phyloP scores from a whole-genome alignment of 75 land plant species.

The Selaginella tamariscina region DNA sequence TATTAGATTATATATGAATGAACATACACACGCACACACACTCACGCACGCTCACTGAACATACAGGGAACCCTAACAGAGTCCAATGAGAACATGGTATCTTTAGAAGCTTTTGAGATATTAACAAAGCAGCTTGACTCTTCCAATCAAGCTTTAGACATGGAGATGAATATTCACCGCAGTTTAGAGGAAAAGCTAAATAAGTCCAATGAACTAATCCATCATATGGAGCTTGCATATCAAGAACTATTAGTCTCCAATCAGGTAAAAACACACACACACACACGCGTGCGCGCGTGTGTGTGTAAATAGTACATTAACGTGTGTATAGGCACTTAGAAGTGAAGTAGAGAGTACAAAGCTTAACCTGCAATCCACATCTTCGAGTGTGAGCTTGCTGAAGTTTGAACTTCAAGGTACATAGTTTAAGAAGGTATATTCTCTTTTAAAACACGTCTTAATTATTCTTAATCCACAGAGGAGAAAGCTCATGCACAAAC shows the following conservation, averaged over 20 bases:
- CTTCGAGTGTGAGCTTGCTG: slow-evolving; percentile 1
- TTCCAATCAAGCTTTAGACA: neutral
- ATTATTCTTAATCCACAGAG: neutral
- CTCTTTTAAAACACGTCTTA: neutral
- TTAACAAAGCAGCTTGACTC: neutral
- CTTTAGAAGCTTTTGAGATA: neutral
- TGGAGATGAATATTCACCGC: neutral
- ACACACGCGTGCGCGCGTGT: too few species aligned
- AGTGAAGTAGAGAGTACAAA: neutral
- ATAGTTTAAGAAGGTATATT: too few species aligned
- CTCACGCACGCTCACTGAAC: too few species aligned
- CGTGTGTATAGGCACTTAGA: too few species aligned
- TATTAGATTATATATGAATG: too few species aligned
- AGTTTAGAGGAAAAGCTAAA: neutral
- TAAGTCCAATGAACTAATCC: neutral
- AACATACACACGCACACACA: too few species aligned
- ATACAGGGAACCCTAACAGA: neutral
- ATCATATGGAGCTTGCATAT: neutral
- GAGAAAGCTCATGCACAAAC: neutral
- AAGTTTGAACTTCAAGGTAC: neutral
- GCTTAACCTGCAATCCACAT: neutral
- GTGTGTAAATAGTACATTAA: too few species aligned
- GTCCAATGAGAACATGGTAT: neutral
- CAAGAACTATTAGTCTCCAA: neutral
- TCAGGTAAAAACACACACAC: too few species aligned